Conservation (phyloP, 2,329 filamentous ascomycete genomes). For the Cladosporium oxysporum region DNA sequence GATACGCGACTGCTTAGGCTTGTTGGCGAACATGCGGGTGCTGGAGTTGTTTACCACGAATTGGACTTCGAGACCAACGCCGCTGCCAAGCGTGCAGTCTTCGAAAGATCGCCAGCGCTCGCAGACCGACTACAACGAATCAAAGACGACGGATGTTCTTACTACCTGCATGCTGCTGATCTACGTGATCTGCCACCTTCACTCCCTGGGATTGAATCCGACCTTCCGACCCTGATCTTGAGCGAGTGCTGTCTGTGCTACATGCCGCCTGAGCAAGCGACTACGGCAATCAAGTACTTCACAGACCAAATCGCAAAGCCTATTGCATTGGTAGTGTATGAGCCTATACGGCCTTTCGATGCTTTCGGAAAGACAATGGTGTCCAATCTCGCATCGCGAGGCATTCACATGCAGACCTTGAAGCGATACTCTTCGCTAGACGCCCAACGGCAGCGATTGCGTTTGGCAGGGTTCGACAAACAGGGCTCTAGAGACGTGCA, state of each 20-base stretch:
- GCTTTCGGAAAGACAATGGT: slow-evolving; percentile 92
- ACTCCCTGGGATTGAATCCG: slow-evolving; percentile 52
- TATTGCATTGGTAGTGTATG: slow-evolving; percentile 74
- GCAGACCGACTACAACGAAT: slow-evolving; percentile 24
- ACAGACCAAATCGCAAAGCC: slow-evolving; percentile 44
- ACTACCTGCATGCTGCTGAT: slow-evolving; percentile 63
- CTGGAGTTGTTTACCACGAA: slow-evolving; percentile 76
- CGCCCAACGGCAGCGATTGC: slow-evolving; percentile 69
- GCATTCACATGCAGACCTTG: slow-evolving; percentile 82
- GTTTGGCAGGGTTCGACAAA: slow-evolving; percentile 63
- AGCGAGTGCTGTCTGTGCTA: slow-evolving; percentile 98
- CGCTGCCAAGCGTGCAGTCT: slow-evolving; percentile 30
- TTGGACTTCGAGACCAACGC: slow-evolving; percentile 78
- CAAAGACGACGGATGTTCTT: slow-evolving; percentile 41
- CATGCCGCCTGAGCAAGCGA: slow-evolving; percentile 66
- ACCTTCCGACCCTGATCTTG: slow-evolving; percentile 76
- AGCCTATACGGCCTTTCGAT: slow-evolving; percentile 81
- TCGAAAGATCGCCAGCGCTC: slow-evolving; percentile 29
- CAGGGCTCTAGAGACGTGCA: slow-evolving; percentile 62
- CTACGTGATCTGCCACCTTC: slow-evolving; percentile 59
- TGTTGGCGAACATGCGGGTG: slow-evolving; percentile 41
- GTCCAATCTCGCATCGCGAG: slow-evolving; percentile 77
- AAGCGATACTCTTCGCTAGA: slow-evolving; percentile 67
- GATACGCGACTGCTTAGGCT: slow-evolving; percentile 87
- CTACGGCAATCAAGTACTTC: slow-evolving; percentile 43